Evolutionary conservation across 2,329 filamentous ascomycete genomes (phyloP).

Genomic region (Trichoderma sp.): DNA sequence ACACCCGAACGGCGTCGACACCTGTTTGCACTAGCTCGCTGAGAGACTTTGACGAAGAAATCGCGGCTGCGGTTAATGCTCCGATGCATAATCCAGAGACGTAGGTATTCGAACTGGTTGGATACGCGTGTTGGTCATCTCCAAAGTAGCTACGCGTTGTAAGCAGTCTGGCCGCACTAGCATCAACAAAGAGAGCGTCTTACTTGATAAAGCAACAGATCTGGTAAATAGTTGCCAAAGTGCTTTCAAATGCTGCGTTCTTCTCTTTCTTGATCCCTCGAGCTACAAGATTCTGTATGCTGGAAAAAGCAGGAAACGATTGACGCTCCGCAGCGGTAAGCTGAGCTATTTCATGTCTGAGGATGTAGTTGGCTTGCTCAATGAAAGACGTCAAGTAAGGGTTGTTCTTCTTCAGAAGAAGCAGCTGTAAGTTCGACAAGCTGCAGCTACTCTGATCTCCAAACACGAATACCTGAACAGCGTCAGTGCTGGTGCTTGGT

Average conservation of each 20-base stretch:
- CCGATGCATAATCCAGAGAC: slow-evolving; percentile 17
- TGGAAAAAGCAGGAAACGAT: slow-evolving; percentile 12
- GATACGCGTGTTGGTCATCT: background rate
- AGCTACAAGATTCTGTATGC: slow-evolving; percentile 15
- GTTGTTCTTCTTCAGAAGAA: slow-evolving; percentile 9
- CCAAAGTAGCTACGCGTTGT: slow-evolving; percentile 8
- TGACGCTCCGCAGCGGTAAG: slow-evolving; percentile 8
- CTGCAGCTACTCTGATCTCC: slow-evolving; percentile 15
- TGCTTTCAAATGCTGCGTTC: slow-evolving; percentile 15
- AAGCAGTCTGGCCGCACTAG: background rate
- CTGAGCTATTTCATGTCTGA: slow-evolving; percentile 9
- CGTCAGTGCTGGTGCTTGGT: background rate
- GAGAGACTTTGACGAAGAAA: slow-evolving; percentile 15
- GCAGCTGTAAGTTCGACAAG: background rate
- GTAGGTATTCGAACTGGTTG: background rate
- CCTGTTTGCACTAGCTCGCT: slow-evolving; percentile 11
- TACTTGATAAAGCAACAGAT: slow-evolving; percentile 15
- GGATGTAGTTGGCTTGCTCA: slow-evolving; percentile 5
- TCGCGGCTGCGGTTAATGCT: slow-evolving; percentile 15
- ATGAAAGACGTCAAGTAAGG: slow-evolving; percentile 13
- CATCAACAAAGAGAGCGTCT: background rate
- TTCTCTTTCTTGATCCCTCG: background rate
- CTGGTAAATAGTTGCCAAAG: slow-evolving; percentile 15
- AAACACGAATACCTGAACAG: slow-evolving; percentile 7
- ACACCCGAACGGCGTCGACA: slow-evolving; percentile 12